phyloP scores from a whole-genome alignment of 495 filamentous ascomycete genomes.

The Xylaria flabelliformis region DNA sequence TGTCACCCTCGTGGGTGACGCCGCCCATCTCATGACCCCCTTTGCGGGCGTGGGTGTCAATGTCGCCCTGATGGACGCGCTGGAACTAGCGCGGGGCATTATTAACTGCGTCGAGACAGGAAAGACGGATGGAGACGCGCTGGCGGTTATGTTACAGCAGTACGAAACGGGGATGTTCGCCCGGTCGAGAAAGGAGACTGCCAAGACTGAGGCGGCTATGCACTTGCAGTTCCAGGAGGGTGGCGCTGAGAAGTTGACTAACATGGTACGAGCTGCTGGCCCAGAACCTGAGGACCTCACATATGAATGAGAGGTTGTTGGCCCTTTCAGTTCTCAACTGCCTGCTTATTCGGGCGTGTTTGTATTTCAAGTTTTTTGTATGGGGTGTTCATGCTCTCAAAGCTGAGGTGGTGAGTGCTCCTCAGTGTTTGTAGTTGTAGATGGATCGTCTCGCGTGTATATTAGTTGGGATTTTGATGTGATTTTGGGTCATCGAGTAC shows the following conservation, averaged over 20 bases:
- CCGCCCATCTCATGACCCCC: constrained; percentile 68
- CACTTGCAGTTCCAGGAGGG: constrained; percentile 26
- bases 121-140: constrained; percentile 16
- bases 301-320: background rate
- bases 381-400: background rate
- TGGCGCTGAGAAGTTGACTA: constrained; percentile 28
- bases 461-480: too few species aligned
- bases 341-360: background rate
- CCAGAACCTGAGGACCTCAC: background rate
- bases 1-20: constrained; percentile 64
- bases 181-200: constrained; percentile 32
- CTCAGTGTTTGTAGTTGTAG: too few species aligned
- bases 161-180: constrained; percentile 39
- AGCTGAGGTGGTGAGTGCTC: too few species aligned
- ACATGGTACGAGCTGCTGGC: background rate
- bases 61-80: constrained; percentile 61
- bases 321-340: background rate
- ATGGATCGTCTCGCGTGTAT: too few species aligned
- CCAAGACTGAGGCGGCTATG: constrained; percentile 29
- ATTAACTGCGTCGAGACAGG: constrained; percentile 22
- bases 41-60: constrained; percentile 68
- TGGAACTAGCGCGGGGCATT: constrained; percentile 51
- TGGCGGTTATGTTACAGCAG: constrained; percentile 27
- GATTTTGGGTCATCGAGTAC: too few species aligned
- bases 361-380: background rate